phyloP scores from a whole-genome alignment of 768 basidiomycete species.

The Mycena polygramma region DNA sequence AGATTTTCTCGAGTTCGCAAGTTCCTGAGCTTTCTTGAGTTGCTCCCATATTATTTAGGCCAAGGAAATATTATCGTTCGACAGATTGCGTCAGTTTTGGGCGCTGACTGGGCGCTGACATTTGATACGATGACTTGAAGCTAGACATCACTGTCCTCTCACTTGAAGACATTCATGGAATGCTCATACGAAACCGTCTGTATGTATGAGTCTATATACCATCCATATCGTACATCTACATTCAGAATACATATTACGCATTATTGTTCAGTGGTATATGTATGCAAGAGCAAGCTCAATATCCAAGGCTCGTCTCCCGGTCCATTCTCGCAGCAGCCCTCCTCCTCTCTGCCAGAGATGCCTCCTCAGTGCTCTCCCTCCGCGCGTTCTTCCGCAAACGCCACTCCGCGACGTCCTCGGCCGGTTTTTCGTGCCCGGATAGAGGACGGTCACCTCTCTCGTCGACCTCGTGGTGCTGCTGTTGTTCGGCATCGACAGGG shows the following conservation, averaged over 20 bases:
- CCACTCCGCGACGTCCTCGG: conserved; percentile 25
- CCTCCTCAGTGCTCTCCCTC: conserved; percentile 28
- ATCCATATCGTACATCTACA: background rate
- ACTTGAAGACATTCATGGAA: too few relatives aligned
- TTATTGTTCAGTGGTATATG: too few relatives aligned
- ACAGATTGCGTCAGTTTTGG: background rate
- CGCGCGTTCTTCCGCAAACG: conserved; percentile 24
- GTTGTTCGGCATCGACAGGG: conserved; percentile 2
- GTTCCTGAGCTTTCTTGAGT: background rate
- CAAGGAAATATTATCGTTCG: background rate
- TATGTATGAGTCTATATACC: background rate
- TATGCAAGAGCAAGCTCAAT: conserved; percentile 1
- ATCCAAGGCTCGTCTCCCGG: conserved; percentile 14
- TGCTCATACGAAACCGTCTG: background rate
- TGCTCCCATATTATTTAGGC: too few relatives aligned
- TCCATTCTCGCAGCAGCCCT: conserved; percentile 22
- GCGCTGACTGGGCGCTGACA: background rate
- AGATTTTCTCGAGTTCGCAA: background rate
- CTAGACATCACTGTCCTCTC: too few relatives aligned
- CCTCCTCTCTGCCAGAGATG: conserved; percentile 13
- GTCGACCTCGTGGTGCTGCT: conserved; percentile 4
- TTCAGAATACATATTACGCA: background rate
- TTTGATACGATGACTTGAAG: background rate
- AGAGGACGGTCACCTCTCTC: conserved; percentile 11
- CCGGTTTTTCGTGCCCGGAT: conserved; percentile 25